Percentiles rank a stretch among this genome's conserved stretches.
Evolutionary conservation across 2,329 filamentous ascomycete genomes (phyloP).

Genomic region (Exophiala lecanii-corni): DNA sequence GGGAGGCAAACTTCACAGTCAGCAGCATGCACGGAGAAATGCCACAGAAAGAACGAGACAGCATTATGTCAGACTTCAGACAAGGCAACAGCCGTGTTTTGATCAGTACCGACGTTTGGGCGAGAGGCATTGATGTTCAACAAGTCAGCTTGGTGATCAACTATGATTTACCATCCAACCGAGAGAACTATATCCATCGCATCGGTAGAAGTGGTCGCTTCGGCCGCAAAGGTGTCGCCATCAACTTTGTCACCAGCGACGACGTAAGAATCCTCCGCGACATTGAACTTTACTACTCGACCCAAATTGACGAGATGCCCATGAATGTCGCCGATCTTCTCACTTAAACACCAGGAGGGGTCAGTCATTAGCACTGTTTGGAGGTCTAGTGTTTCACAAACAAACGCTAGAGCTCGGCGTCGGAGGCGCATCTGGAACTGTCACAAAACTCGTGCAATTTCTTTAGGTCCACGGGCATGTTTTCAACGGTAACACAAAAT

Average conservation of each 20-base stretch:
- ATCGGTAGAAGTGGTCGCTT: slow-evolving; percentile 95
- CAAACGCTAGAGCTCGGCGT: no score
- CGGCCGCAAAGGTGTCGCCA: slow-evolving; percentile 95
- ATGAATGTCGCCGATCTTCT: slow-evolving; percentile 78
- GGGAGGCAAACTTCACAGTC: slow-evolving; percentile 96
- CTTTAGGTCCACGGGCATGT: no score
- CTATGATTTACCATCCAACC: slow-evolving; percentile 95
- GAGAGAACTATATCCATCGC: slow-evolving; percentile 99
- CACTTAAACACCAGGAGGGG: slow-evolving; percentile 8
- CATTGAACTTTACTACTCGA: slow-evolving; percentile 95
- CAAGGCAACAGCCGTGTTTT: slow-evolving; percentile 94
- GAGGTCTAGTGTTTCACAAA: no score
- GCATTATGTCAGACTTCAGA: slow-evolving; percentile 98
- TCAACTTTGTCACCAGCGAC: slow-evolving; percentile 98
- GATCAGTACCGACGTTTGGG: slow-evolving; percentile 97
- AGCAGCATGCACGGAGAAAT: slow-evolving; percentile 99
- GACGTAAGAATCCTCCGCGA: slow-evolving; percentile 96
- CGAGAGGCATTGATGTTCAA: slow-evolving; percentile 96
- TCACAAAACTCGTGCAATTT: no score
- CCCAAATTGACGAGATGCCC: slow-evolving; percentile 97
- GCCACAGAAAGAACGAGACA: slow-evolving; percentile 96
- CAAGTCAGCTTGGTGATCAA: slow-evolving; percentile 98
- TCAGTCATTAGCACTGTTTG: no score
- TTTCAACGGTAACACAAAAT: no score
- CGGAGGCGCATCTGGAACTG: no score